A percentile compares a stretch with the other conserved stretches of the same genome.
Evolutionary conservation across 1,284 basidiomycete genomes (phyloP).

Genomic region (Puccinia novopanici): DNA sequence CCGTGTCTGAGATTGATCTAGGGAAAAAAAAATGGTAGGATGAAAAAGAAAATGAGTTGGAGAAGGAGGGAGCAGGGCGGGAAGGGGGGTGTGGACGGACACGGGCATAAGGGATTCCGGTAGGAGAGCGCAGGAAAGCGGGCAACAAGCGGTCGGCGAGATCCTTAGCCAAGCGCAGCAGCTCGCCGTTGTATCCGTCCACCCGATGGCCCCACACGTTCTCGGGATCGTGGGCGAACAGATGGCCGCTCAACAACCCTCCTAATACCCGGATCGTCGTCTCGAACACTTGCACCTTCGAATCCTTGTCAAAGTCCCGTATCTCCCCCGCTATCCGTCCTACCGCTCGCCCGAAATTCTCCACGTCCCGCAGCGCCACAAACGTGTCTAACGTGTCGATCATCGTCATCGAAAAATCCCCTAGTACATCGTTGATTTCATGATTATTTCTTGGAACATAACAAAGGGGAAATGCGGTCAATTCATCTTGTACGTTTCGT

Average conservation of each 20-base stretch:
- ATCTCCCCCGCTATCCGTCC: constrained; percentile 74
- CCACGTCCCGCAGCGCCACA: constrained; percentile 71
- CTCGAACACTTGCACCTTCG: constrained; percentile 76
- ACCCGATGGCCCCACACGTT: constrained; percentile 52
- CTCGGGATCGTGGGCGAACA: constrained; percentile 41
- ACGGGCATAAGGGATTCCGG: constrained; percentile 84
- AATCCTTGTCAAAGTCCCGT: constrained; percentile 71
- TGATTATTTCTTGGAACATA: constrained; percentile 65
- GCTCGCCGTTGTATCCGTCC: constrained; percentile 64
- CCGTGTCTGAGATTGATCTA: constrained; percentile 62
- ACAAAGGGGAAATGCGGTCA: background rate
- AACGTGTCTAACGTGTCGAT: constrained; percentile 80
- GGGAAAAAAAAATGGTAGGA: background rate
- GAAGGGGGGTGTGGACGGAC: constrained; percentile 64
- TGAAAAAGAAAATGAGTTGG: background rate
- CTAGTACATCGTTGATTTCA: constrained; percentile 78
- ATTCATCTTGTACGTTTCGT: no score
- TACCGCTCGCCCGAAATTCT: constrained; percentile 74
- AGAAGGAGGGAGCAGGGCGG: background rate
- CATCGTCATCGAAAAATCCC: constrained; percentile 79
- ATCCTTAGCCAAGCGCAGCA: constrained; percentile 77
- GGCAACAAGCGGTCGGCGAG: constrained; percentile 79
- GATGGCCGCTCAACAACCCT: constrained; percentile 64
- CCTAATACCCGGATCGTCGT: constrained; percentile 71
- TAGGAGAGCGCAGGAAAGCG: constrained; percentile 77